These are phyloP conservation scores for Agarophyton chilense DNA, from an alignment of 23 red algal genomes.

Conservation along the genomic window DNA sequence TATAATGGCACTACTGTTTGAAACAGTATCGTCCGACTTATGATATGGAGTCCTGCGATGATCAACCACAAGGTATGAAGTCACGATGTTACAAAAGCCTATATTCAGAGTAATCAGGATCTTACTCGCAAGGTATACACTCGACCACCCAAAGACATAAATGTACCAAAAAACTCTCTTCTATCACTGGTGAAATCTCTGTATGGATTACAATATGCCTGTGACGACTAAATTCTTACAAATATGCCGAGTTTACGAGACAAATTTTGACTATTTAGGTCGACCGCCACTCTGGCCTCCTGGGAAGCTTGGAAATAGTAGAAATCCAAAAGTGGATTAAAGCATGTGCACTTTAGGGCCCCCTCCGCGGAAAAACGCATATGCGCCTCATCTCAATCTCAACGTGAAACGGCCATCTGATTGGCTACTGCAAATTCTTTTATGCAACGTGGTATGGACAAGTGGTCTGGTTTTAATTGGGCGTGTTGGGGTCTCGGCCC, in stretches of 20 bases:
- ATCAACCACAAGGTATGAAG: not conserved
- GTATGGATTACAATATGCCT: not conserved
- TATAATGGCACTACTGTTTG: not conserved
- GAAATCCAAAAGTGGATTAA: too few species aligned
- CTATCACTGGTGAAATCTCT: not conserved
- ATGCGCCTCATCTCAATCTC: too few species aligned
- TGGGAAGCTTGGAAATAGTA: too few species aligned
- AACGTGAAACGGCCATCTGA: too few species aligned
- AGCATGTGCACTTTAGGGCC: too few species aligned
- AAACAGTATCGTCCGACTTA: not conserved
- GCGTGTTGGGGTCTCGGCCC: too few species aligned
- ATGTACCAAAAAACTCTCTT: not conserved
- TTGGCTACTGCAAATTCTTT: too few species aligned
- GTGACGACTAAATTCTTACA: conserved; percentile 15
- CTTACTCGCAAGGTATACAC: not conserved
- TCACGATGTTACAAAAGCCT: conserved; percentile 12
- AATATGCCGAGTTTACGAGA: not conserved
- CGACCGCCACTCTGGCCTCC: too few species aligned
- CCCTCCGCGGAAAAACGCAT: too few species aligned
- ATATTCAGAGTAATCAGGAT: not conserved
- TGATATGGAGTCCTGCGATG: not conserved
- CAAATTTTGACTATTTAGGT: too few species aligned
- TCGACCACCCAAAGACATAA: not conserved
- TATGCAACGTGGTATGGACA: too few species aligned
- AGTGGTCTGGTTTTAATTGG: too few species aligned